Evolutionary conservation across 352 stramenopile genomes (phyloP), one percentile per base, ranked within the genome.

Genomic region (Phytopythium montanum): DNA sequence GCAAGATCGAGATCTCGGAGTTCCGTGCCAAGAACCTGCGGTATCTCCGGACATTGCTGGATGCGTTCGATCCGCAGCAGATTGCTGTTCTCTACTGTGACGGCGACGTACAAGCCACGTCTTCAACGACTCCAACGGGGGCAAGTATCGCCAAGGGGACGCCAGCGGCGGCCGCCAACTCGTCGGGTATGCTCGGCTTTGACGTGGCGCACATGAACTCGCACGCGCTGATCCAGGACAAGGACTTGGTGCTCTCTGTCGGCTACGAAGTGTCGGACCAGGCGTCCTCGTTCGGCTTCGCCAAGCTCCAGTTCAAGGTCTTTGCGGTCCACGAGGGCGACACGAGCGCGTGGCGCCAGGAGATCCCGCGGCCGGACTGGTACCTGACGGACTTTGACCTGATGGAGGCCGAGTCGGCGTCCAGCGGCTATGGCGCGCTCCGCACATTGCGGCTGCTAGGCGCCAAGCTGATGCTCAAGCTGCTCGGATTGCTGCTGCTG

Each of bases 41-140:
- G 28, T 85, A 81, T 14, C 55, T 94, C 26, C 80, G 84, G 5
- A 85, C 71, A 23, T 56, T 94, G 21, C 50, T 94, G 29, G 81
- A 94, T 49, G 75, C 80, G 8, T 94, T 94, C 51, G 84, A 92
- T 28, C 81, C 84, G 8, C 76, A 90, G 42, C 84, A 94, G 55
- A 87, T 94, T 21, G 84, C 84, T 2, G 82, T 94, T 39, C 52
- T 93, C 5, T 88, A 88, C 46, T 79, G 70, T 14, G 65, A 64
- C 23, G 71, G 73, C 18, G 13, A 60, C 5, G 58, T 62, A 8
- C 53, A 36, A 16, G 16, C 23, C 12, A 28, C 42, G 26, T 59
- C 65, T 1, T 80, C 66, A 21, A 68, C 65, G 34, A 66, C 63
- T 6, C 53, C 53, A 1, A 45, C 51, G 41, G 38, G 16, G 3